Evolutionary conservation across 164 flowering plant genomes (phyloP).

Genomic region (Magnolia officinalis): DNA sequence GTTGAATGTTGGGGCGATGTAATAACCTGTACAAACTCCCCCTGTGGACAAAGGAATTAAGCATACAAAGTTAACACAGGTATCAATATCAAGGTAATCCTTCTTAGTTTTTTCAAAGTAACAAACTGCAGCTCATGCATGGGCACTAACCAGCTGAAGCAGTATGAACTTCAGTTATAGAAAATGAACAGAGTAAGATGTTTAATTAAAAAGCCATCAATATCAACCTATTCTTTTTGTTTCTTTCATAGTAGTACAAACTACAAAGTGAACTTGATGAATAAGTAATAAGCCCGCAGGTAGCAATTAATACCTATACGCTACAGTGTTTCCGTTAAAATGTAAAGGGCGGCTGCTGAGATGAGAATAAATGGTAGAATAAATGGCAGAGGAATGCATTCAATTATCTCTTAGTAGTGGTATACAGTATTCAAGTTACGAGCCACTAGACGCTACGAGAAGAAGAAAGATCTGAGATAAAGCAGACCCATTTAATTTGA

Average conservation of each 20-base stretch:
- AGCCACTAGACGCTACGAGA: background rate
- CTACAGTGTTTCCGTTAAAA: background rate
- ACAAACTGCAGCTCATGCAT: background rate
- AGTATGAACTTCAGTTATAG: background rate
- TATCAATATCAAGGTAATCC: background rate
- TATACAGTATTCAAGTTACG: background rate
- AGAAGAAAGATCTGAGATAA: too few species aligned
- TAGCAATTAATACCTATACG: background rate
- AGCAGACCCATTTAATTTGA: too few species aligned
- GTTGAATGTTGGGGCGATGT: slow-evolving; percentile 68
- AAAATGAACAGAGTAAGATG: background rate
- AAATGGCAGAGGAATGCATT: background rate
- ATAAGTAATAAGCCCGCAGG: background rate
- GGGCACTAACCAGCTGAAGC: background rate
- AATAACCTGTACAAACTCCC: slow-evolving; percentile 88
- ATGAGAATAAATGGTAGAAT: background rate
- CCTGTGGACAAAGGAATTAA: slow-evolving; percentile 39
- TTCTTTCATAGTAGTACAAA: too few species aligned
- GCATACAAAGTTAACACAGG: slow-evolving; percentile 5
- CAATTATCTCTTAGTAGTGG: background rate
- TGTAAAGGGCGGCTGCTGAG: background rate
- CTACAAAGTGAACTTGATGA: background rate
- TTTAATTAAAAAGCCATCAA: too few species aligned
- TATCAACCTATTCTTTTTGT: too few species aligned
- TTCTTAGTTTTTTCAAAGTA: background rate